A percentile compares a stretch with the other conserved stretches of the same genome.
These are phyloP conservation scores for Amyloporia xantha DNA, from an alignment of 768 basidiomycete genomes.

Conservation along the genomic window DNA sequence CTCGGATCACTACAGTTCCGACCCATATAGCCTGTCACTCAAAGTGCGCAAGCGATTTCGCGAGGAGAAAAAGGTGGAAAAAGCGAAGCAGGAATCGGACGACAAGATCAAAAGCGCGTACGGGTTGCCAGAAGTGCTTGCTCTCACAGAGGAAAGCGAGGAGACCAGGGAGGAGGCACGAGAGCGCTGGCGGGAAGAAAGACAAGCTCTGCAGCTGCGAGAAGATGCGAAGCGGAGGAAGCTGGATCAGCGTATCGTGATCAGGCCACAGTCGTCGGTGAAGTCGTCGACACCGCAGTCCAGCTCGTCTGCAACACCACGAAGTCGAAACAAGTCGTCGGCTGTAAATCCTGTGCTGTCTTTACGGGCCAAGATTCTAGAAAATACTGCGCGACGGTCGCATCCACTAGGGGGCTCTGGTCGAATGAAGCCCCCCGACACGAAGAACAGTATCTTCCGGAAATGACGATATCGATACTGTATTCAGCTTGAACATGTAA, in stretches of 20 bases:
- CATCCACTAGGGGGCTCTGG: not conserved
- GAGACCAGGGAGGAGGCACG: slow-evolving; percentile 53
- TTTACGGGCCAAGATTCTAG: slow-evolving; percentile 50
- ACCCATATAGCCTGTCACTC: slow-evolving; percentile 78
- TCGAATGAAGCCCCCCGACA: slow-evolving; percentile 13
- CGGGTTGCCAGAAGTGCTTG: slow-evolving; percentile 65
- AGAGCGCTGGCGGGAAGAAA: slow-evolving; percentile 51
- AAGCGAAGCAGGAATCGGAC: slow-evolving; percentile 62
- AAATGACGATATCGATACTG: not conserved
- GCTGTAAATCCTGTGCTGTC: slow-evolving; percentile 28
- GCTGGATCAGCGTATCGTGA: slow-evolving; percentile 16
- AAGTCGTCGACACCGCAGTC: slow-evolving; percentile 19
- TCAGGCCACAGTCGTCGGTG: slow-evolving; percentile 12
- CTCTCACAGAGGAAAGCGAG: slow-evolving; percentile 60
- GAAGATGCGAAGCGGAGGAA: slow-evolving; percentile 43
- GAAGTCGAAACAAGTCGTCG: not conserved
- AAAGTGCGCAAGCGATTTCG: slow-evolving; percentile 79
- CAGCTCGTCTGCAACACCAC: not conserved
- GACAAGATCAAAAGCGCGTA: slow-evolving; percentile 67
- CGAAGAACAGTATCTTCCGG: slow-evolving; percentile 4
- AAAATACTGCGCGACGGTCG: slow-evolving; percentile 43
- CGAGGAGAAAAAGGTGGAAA: slow-evolving; percentile 76
- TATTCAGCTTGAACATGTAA: too few relatives aligned
- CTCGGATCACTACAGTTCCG: slow-evolving; percentile 74
- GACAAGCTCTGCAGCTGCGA: slow-evolving; percentile 37